A percentile compares a stretch with the other conserved stretches of the same genome.
Conservation (phyloP, 179 eudicot species). For the Actinidia polygama region DNA sequence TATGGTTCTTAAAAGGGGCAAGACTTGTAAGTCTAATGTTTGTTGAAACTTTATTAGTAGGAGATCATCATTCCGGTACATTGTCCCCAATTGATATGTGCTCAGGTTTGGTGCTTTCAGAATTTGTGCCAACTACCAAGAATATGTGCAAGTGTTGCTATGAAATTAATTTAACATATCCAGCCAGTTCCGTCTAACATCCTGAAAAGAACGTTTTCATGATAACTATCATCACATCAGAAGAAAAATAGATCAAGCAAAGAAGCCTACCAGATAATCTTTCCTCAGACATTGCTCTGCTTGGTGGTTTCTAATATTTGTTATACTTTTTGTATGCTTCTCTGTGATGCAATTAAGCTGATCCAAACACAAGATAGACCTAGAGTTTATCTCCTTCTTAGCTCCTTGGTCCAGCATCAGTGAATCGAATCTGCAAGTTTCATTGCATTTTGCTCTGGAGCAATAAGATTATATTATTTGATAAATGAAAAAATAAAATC, state of each 20-base stretch:
- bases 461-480: too few relatives aligned
- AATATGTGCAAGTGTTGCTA: constrained; percentile 74
- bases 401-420: constrained; percentile 52
- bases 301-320: constrained; percentile 43
- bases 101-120: too few relatives aligned
- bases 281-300: constrained; percentile 58
- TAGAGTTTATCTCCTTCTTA: constrained; percentile 46
- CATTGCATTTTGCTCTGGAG: background rate
- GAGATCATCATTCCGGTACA: too few relatives aligned
- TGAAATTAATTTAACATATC: too few relatives aligned
- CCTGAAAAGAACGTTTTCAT: background rate
- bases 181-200: too few relatives aligned
- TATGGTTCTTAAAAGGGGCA: too few relatives aligned
- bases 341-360: constrained; percentile 45
- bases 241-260: background rate
- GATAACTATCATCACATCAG: background rate
- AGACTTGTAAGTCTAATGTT: too few relatives aligned
- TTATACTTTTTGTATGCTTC: constrained; percentile 45
- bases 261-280: constrained; percentile 61
- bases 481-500: background rate
- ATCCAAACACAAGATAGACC: constrained; percentile 44
- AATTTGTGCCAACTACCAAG: constrained; percentile 62
- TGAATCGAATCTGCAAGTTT: constrained; percentile 74
- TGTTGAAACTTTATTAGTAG: too few relatives aligned
- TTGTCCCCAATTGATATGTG: too few relatives aligned